These are phyloP conservation scores for Fibroporia radiculosa DNA, from an alignment of 768 basidiomycete genomes.

Conservation along the genomic window DNA sequence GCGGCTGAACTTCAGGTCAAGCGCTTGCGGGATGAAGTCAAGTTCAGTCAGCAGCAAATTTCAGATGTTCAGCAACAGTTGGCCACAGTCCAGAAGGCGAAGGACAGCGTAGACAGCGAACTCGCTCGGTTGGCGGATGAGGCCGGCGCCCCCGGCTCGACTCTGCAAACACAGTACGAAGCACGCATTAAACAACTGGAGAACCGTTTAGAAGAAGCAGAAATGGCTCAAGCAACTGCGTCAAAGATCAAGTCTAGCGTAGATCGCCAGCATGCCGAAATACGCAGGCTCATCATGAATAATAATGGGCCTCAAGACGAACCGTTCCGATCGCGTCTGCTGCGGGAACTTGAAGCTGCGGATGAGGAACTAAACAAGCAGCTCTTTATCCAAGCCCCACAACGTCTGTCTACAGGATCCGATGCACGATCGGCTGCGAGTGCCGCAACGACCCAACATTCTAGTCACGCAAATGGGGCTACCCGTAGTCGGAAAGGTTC, in stretches of 20 bases:
- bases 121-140: slow-evolving; percentile 61
- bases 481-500: slow-evolving; percentile 30
- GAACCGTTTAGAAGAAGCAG: slow-evolving; percentile 49
- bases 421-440: slow-evolving; percentile 34
- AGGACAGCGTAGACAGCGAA: slow-evolving; percentile 59
- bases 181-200: slow-evolving; percentile 55
- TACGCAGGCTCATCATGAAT: slow-evolving; percentile 55
- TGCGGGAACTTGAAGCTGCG: slow-evolving; percentile 53
- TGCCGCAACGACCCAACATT: slow-evolving; percentile 41
- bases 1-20: slow-evolving; percentile 54
- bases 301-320: slow-evolving; percentile 52
- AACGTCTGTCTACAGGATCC: slow-evolving; percentile 11
- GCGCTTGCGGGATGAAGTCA: slow-evolving; percentile 55
- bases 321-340: slow-evolving; percentile 50
- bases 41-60: slow-evolving; percentile 45
- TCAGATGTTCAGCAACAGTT: slow-evolving; percentile 50
- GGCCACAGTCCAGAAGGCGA: slow-evolving; percentile 46
- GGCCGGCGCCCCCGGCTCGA: slow-evolving; percentile 41
- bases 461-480: slow-evolving; percentile 23
- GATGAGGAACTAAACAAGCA: slow-evolving; percentile 53
- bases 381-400: slow-evolving; percentile 30
- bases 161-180: slow-evolving; percentile 59
- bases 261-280: slow-evolving; percentile 63
- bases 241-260: slow-evolving; percentile 53
- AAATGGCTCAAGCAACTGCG: slow-evolving; percentile 40